A percentile compares a stretch with the other conserved stretches of the same genome.
Evolutionary conservation across 805 yeast genomes (phyloP).

Genomic region (Barnettozyma botsteinii): DNA sequence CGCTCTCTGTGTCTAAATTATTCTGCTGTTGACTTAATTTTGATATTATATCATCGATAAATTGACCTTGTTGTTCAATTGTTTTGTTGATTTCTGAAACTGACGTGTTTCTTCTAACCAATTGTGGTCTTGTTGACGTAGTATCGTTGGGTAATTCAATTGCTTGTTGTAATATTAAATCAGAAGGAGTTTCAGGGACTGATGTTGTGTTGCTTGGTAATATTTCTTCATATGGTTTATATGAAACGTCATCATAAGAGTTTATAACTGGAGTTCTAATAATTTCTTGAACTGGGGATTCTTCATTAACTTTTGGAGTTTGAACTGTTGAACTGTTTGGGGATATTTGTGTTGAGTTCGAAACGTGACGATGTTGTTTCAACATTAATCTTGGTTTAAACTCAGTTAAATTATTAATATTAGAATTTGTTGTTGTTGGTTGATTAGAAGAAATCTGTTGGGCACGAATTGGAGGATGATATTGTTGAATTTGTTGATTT

Average conservation of each 20-base stretch:
- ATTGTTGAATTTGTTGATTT: conserved; percentile 6
- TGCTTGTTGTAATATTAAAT: conserved; percentile 1
- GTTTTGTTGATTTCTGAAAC: conserved; percentile 17
- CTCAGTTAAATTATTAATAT: neutral
- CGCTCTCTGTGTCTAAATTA: too few species aligned
- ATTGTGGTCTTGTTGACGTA: conserved; percentile 1
- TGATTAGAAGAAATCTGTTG: neutral
- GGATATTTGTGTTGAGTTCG: conserved; percentile 6
- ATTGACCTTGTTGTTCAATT: conserved; percentile 24
- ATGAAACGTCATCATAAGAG: neutral
- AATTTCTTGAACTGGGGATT: conserved; percentile 23
- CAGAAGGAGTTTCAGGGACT: neutral
- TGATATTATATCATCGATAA: conserved; percentile 22
- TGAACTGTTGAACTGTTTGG: neutral
- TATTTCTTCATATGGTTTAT: conserved; percentile 1
- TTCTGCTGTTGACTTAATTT: conserved; percentile 14
- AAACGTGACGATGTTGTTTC: conserved; percentile 15
- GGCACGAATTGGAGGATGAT: conserved; percentile 1
- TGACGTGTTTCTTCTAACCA: neutral
- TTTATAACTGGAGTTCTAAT: conserved; percentile 14
- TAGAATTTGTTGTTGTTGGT: neutral
- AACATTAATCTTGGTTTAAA: conserved; percentile 21
- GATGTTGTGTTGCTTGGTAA: neutral
- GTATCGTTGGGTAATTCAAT: too few species aligned
- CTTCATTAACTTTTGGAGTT: conserved; percentile 7